Percentiles rank a stretch among this genome's conserved stretches.
phyloP scores from a whole-genome alignment of 345 rosid genomes.

The Angophora floribunda region DNA sequence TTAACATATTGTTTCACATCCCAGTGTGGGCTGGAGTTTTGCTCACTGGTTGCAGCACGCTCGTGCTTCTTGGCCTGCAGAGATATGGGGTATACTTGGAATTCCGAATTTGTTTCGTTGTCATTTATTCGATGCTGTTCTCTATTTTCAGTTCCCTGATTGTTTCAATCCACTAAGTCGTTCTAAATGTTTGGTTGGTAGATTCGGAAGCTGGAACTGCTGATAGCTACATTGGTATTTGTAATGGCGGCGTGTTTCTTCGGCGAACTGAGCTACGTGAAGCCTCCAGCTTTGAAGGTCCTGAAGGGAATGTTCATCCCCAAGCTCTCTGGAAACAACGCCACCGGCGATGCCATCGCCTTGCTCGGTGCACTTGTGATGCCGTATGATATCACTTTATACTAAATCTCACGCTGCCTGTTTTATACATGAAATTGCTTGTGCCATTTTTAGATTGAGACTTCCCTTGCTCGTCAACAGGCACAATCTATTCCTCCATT shows the following conservation, averaged over 20 bases:
- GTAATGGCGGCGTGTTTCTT: slow-evolving; percentile 4
- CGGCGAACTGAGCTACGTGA: neutral
- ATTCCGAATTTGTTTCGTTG: neutral
- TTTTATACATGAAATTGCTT: neutral
- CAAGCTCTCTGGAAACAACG: neutral
- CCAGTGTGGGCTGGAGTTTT: slow-evolving; percentile 57
- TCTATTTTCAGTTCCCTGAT: neutral
- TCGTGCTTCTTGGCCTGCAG: slow-evolving; percentile 52
- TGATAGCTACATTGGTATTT: neutral
- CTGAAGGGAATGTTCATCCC: slow-evolving; percentile 1
- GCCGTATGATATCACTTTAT: neutral
- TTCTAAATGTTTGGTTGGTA: neutral
- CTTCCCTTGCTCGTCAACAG: neutral
- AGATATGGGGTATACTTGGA: slow-evolving; percentile 40
- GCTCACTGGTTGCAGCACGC: slow-evolving; percentile 45
- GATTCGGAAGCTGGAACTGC: slow-evolving; percentile 8
- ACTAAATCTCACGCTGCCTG: neutral
- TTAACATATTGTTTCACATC: slow-evolving; percentile 40
- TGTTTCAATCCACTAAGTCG: neutral
- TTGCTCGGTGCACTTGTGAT: slow-evolving; percentile 6
- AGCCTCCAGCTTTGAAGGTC: neutral
- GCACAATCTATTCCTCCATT: slow-evolving; percentile 28
- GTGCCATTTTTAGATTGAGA: neutral
- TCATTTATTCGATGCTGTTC: neutral
- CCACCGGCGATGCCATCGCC: neutral